phyloP scores from a whole-genome alignment of 306 rosid genomes.

The Fragaria iinumae region DNA sequence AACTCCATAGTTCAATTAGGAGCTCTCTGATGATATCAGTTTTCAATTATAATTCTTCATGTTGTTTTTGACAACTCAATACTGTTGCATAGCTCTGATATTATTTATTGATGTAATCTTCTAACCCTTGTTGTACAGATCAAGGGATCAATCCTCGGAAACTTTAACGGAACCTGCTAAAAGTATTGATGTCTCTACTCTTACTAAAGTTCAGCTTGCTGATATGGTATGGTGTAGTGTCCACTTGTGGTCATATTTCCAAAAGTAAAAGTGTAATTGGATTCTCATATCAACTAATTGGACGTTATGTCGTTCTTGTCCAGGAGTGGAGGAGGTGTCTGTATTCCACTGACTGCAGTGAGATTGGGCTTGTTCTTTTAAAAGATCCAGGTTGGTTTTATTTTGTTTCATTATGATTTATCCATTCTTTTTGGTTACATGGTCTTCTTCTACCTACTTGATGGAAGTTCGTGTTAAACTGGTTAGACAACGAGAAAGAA shows the following conservation, averaged over 20 bases:
- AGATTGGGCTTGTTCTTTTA: conserved; percentile 67
- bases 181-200: conserved; percentile 54
- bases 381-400: conserved; percentile 69
- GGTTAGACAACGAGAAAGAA: neutral
- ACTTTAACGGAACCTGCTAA: conserved; percentile 38
- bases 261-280: conserved; percentile 13
- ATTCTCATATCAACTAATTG: conserved; percentile 25
- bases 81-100: conserved; percentile 24
- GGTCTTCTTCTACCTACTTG: conserved; percentile 4
- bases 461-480: neutral
- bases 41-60: neutral
- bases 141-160: conserved; percentile 44
- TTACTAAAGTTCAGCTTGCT: conserved; percentile 60
- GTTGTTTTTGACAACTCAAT: neutral
- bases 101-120: conserved; percentile 19
- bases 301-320: neutral
- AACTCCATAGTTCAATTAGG: neutral
- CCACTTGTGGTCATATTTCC: conserved; percentile 23
- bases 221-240: conserved; percentile 66
- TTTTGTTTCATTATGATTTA: conserved; percentile 9
- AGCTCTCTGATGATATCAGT: neutral
- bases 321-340: conserved; percentile 83
- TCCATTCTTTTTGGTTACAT: neutral
- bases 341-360: conserved; percentile 80
- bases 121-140: conserved; percentile 37